Evolutionary conservation across 768 basidiomycete genomes (phyloP).

Genomic region (Trametes gibbosa): DNA sequence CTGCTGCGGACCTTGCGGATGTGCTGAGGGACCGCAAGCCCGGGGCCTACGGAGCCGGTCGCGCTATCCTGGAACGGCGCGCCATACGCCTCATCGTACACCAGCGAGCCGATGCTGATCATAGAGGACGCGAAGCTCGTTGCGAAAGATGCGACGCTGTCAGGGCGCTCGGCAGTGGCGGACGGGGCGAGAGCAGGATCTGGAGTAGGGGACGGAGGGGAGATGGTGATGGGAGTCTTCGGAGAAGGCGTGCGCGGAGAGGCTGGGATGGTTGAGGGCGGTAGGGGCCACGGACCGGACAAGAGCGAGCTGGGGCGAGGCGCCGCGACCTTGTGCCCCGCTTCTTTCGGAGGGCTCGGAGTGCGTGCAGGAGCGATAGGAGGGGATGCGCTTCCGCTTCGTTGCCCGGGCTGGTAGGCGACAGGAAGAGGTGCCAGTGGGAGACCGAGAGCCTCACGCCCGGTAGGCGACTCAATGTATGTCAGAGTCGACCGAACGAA

Average conservation of each 20-base stretch:
- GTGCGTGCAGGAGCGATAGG: slow-evolving; percentile 1
- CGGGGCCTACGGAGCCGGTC: slow-evolving; percentile 4
- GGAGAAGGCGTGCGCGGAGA: slow-evolving; percentile 22
- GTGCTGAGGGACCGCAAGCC: slow-evolving; percentile 16
- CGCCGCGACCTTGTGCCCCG: background rate
- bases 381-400: background rate
- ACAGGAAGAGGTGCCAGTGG: slow-evolving; percentile 8
- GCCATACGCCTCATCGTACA: slow-evolving; percentile 17
- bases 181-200: background rate
- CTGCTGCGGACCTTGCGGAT: slow-evolving; percentile 22
- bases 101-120: slow-evolving; percentile 21
- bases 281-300: slow-evolving; percentile 26
- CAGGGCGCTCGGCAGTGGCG: slow-evolving; percentile 11
- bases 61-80: slow-evolving; percentile 26
- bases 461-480: slow-evolving; percentile 29
- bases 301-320: slow-evolving; percentile 22
- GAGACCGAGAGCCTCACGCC: slow-evolving; percentile 20
- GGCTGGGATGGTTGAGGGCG: slow-evolving; percentile 25
- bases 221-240: slow-evolving; percentile 11
- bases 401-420: background rate
- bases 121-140: slow-evolving; percentile 24
- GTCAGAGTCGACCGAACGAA: slow-evolving; percentile 25
- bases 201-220: slow-evolving; percentile 15
- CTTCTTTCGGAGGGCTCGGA: background rate
- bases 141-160: slow-evolving; percentile 21